Percentiles rank a stretch among this genome's conserved stretches.
Evolutionary conservation across 2,329 filamentous ascomycete species (phyloP).

Genomic region (Coniochaeta pulveracea): DNA sequence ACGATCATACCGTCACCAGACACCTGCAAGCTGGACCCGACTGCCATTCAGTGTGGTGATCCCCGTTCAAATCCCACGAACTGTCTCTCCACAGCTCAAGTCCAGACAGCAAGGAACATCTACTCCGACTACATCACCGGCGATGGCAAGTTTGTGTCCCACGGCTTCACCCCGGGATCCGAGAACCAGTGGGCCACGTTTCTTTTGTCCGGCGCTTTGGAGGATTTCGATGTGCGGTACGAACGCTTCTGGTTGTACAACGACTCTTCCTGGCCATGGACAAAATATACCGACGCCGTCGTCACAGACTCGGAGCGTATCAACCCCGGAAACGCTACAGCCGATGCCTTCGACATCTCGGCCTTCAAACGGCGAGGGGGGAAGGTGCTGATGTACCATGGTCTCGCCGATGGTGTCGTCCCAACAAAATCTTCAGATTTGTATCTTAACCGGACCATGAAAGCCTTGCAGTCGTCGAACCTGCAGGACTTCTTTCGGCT

Average conservation of each 20-base stretch:
- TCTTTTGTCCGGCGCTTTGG: background rate
- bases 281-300: slow-evolving; percentile 1
- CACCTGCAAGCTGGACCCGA: slow-evolving; percentile 26
- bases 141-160: slow-evolving; percentile 1
- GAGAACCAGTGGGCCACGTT: slow-evolving; percentile 1
- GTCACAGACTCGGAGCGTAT: background rate
- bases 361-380: slow-evolving; percentile 14
- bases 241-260: slow-evolving; percentile 1
- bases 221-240: slow-evolving; percentile 2
- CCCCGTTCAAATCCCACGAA: slow-evolving; percentile 4
- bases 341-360: slow-evolving; percentile 1
- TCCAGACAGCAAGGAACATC: slow-evolving; percentile 7
- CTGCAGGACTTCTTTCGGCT: slow-evolving; percentile 28
- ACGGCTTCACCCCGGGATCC: slow-evolving; percentile 5
- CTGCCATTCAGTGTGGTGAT: slow-evolving; percentile 21
- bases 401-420: slow-evolving; percentile 19
- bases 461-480: slow-evolving; percentile 12
- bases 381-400: slow-evolving; percentile 26
- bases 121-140: slow-evolving; percentile 8
- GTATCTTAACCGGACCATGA: slow-evolving; percentile 19
- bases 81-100: slow-evolving; percentile 9
- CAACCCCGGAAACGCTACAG: slow-evolving; percentile 2
- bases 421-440: slow-evolving; percentile 17
- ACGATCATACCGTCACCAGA: slow-evolving; percentile 31
- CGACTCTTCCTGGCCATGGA: slow-evolving; percentile 1